These are phyloP conservation scores for Anethum foeniculum DNA, from an alignment of 140 eudicot genomes.

Conservation along the genomic window DNA sequence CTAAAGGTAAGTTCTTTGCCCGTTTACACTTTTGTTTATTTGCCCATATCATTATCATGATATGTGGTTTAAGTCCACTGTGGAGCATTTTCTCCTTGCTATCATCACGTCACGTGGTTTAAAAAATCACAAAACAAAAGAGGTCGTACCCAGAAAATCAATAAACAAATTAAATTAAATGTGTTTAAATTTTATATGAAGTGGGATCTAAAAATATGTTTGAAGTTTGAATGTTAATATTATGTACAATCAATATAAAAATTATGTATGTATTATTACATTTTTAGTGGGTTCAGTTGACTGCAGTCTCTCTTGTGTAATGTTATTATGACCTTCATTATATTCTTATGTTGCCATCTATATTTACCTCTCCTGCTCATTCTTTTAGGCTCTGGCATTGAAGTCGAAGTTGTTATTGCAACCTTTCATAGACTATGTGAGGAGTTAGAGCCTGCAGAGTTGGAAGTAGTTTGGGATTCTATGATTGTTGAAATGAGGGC, in stretches of 20 bases:
- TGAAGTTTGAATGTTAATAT: neutral
- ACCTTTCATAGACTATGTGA: conserved; percentile 54
- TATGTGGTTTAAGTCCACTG: neutral
- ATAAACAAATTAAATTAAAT: neutral
- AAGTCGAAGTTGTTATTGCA: conserved; percentile 50
- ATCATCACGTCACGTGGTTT: neutral
- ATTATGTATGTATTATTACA: neutral
- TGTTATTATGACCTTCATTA: neutral
- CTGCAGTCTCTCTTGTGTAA: neutral
- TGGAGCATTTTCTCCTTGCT: neutral
- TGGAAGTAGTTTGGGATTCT: conserved; percentile 39
- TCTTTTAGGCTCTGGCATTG: conserved; percentile 41
- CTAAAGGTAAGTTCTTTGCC: conserved; percentile 36
- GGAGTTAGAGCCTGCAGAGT: conserved; percentile 42
- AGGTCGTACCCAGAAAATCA: neutral
- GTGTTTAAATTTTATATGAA: neutral
- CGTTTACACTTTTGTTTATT: neutral
- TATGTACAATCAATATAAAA: neutral
- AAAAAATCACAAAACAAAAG: neutral
- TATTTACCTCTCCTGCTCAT: neutral
- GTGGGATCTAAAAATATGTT: neutral
- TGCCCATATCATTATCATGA: neutral
- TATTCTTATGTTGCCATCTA: neutral
- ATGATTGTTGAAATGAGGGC: conserved; percentile 31
- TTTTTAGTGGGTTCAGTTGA: neutral